phyloP scores from a whole-genome alignment of 1,139 yeast genomes.

The Suhomyces yuchorum region DNA sequence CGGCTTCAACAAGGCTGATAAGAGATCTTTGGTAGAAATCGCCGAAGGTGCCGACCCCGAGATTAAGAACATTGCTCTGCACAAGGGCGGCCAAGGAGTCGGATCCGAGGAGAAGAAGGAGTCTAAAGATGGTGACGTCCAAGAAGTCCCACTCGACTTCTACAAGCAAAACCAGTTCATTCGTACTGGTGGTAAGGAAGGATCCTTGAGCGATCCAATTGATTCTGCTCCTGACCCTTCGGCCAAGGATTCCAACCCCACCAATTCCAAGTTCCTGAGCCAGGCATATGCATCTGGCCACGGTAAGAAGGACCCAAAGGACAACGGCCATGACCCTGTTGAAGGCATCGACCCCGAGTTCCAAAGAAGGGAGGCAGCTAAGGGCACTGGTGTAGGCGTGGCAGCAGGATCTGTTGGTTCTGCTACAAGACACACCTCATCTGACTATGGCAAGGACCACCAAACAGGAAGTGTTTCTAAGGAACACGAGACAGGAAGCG shows the following conservation, averaged over 20 bases:
- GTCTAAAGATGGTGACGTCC: conserved; percentile 15
- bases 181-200: conserved; percentile 22
- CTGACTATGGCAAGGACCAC: too few relatives aligned
- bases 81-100: conserved; percentile 16
- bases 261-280: conserved; percentile 5
- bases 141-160: conserved; percentile 16
- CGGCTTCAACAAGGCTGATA: conserved; percentile 25
- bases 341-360: conserved; percentile 4
- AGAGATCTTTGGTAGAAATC: conserved; percentile 32
- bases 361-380: neutral
- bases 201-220: conserved; percentile 12
- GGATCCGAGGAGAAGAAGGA: conserved; percentile 13
- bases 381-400: neutral
- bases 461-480: too few relatives aligned
- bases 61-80: conserved; percentile 22
- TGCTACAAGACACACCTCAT: neutral
- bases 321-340: conserved; percentile 2
- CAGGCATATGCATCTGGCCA: conserved; percentile 9
- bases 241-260: conserved; percentile 1
- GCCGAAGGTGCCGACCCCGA: conserved; percentile 30
- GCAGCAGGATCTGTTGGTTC: conserved; percentile 10
- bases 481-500: neutral
- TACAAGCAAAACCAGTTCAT: conserved; percentile 18
- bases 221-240: conserved; percentile 2
- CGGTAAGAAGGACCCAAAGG: neutral